A percentile compares a stretch with the other conserved stretches of the same genome.
Conservation (phyloP, 768 basidiomycete genomes). For the Leccinum boreale region DNA sequence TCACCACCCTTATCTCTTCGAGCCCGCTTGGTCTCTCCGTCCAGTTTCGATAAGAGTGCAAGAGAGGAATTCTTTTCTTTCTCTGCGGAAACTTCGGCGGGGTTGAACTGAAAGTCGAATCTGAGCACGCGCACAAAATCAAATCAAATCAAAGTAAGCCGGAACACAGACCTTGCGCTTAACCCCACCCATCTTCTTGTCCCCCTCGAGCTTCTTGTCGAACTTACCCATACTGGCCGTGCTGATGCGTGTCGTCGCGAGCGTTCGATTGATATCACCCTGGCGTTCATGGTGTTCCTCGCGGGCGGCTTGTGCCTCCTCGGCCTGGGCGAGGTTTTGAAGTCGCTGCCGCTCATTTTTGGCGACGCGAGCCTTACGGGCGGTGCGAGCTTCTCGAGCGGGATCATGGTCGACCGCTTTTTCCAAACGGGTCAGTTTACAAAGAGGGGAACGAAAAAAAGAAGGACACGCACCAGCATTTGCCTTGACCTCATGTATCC, state of each 20-base stretch:
- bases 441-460: neutral
- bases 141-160: neutral
- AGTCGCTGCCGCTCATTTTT: constrained; percentile 82
- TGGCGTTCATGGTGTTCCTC: constrained; percentile 53
- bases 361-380: constrained; percentile 72
- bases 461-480: constrained; percentile 65
- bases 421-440: neutral
- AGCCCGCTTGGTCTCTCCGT: constrained; percentile 58
- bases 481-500: constrained; percentile 87
- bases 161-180: constrained; percentile 76
- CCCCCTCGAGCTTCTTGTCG: constrained; percentile 86
- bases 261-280: constrained; percentile 67
- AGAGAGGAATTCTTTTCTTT: constrained; percentile 74
- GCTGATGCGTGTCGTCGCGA: constrained; percentile 73
- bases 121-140: neutral
- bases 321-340: constrained; percentile 67
- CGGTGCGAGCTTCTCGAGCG: constrained; percentile 66
- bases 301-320: constrained; percentile 21
- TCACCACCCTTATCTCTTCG: constrained; percentile 41
- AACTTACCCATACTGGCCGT: constrained; percentile 97
- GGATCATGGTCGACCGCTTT: constrained; percentile 82
- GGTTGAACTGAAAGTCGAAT: constrained; percentile 65
- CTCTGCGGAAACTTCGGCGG: constrained; percentile 62
- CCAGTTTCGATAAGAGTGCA: constrained; percentile 73
- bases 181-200: constrained; percentile 81